phyloP scores from a whole-genome alignment of 2,329 filamentous ascomycete genomes.

The Venturia oleaginea region DNA sequence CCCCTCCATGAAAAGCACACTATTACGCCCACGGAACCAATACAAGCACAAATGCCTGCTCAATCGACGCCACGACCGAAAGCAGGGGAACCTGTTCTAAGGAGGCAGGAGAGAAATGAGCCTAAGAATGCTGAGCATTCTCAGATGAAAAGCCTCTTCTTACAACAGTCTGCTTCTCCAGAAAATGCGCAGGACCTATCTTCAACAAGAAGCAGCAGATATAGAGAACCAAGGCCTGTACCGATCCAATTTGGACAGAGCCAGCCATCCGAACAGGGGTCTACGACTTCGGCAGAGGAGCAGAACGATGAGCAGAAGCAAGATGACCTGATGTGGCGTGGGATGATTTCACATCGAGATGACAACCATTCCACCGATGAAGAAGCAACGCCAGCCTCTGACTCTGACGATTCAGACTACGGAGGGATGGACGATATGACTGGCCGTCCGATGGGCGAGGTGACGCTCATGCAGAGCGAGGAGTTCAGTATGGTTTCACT shows the following conservation, averaged over 20 bases:
- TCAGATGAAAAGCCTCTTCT: not conserved
- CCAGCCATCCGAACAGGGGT: not conserved
- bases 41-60: not conserved
- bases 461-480: constrained; percentile 39
- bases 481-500: constrained; percentile 44
- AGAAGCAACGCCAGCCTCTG: not conserved
- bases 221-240: not conserved
- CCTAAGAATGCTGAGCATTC: no score
- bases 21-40: not conserved
- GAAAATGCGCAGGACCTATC: not conserved
- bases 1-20: constrained; percentile 7
- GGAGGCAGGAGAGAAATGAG: not conserved
- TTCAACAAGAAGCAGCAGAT: not conserved
- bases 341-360: not conserved
- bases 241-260: not conserved
- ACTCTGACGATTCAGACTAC: constrained; percentile 19
- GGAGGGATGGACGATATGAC: constrained; percentile 22
- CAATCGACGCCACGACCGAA: not conserved
- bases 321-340: constrained; percentile 11
- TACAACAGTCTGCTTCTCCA: not conserved
- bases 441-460: constrained; percentile 31
- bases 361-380: not conserved
- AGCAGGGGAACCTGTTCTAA: not conserved
- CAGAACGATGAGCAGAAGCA: not conserved
- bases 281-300: not conserved